Evolutionary conservation across 441 rosid species (phyloP).

Genomic region (Pelargonium fulgidum): DNA sequence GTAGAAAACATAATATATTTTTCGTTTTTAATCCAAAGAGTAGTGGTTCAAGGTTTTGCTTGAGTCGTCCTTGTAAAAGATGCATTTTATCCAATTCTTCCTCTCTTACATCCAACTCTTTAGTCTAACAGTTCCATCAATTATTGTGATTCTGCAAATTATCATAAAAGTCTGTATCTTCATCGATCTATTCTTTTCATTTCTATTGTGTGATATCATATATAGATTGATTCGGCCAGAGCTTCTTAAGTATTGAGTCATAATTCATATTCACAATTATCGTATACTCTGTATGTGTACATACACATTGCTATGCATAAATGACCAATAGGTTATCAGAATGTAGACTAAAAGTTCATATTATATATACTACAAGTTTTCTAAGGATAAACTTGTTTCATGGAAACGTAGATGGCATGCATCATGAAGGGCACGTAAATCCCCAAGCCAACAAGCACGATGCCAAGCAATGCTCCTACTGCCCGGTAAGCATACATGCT

Average conservation of each 20-base stretch:
- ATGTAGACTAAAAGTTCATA: neutral
- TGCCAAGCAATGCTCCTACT: conserved; percentile 42
- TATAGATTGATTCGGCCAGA: no score
- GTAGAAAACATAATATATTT: no score
- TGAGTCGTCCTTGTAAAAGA: no score
- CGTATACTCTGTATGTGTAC: neutral
- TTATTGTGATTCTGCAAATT: no score
- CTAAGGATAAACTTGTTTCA: neutral
- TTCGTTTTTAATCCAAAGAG: no score
- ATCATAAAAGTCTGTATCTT: no score
- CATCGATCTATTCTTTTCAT: no score
- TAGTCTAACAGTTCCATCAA: no score
- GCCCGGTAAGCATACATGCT: conserved; percentile 59
- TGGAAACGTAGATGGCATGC: conserved; percentile 10
- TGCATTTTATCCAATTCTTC: no score
- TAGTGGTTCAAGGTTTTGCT: no score
- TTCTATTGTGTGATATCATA: no score
- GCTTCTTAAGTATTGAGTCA: neutral
- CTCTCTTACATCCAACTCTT: no score
- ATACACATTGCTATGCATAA: neutral
- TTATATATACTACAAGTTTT: neutral
- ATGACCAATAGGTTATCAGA: neutral
- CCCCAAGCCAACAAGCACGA: conserved; percentile 7
- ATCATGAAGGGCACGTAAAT: conserved; percentile 12
- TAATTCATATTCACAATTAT: neutral